Percentiles rank a stretch among this genome's conserved stretches.
Evolutionary conservation across 2,329 filamentous ascomycete genomes (phyloP).

Genomic region (Exophiala viscosa): DNA sequence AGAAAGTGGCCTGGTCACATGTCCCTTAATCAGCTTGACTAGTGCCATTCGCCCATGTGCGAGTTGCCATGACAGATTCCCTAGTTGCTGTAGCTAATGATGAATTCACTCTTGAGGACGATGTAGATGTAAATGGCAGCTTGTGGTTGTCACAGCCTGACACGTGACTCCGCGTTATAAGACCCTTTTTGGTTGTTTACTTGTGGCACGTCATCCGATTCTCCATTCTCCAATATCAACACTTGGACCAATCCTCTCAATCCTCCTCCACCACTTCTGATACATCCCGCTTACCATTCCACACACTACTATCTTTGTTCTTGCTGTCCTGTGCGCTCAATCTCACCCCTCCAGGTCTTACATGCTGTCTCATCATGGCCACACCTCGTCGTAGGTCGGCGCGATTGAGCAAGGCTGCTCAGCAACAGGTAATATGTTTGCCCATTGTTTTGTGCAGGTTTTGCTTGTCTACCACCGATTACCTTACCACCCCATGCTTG

Average conservation of each 20-base stretch:
- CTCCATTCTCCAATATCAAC: neutral
- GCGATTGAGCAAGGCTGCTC: conserved; percentile 23
- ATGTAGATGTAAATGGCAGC: too few relatives aligned
- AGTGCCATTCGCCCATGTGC: too few relatives aligned
- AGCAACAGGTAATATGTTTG: conserved; percentile 21
- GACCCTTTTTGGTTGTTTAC: neutral
- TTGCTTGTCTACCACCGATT: neutral
- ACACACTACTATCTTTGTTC: neutral
- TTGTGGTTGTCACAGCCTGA: neutral
- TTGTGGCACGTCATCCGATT: conserved; percentile 1
- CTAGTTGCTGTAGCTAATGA: too few relatives aligned
- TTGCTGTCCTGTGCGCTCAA: neutral
- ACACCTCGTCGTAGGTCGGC: conserved; percentile 25
- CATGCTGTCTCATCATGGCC: conserved; percentile 13
- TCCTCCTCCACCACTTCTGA: neutral
- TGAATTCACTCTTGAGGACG: too few relatives aligned
- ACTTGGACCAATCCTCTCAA: neutral
- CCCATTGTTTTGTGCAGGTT: conserved; percentile 3
- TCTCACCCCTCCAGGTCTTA: neutral
- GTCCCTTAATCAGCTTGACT: too few relatives aligned
- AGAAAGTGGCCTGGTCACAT: too few relatives aligned
- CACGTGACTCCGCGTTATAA: conserved; percentile 10
- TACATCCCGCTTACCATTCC: neutral
- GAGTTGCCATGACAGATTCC: neutral
- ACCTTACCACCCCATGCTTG: neutral